phyloP scores from a whole-genome alignment of 495 filamentous ascomycete genomes.

The Annulohypoxylon maeteangense region DNA sequence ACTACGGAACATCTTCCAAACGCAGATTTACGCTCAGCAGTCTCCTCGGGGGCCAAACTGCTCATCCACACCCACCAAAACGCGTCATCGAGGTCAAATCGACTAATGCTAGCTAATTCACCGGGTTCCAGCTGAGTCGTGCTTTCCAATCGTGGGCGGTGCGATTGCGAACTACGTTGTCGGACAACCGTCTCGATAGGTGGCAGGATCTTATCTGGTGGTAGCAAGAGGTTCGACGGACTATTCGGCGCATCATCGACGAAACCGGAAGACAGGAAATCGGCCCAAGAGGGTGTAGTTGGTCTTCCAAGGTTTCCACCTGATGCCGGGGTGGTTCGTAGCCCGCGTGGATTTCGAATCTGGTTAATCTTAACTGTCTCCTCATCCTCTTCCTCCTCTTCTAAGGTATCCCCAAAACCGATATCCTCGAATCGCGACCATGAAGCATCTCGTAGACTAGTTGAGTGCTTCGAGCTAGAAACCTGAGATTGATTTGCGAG shows the following conservation, averaged over 20 bases:
- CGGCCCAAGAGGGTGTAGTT: constrained; percentile 96
- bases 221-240: constrained; percentile 73
- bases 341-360: constrained; percentile 49
- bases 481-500: constrained; percentile 84
- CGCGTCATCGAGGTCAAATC: constrained; percentile 89
- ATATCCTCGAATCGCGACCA: constrained; percentile 98
- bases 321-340: constrained; percentile 73
- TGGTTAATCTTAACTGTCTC: constrained; percentile 54
- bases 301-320: constrained; percentile 74
- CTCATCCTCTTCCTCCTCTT: constrained; percentile 74
- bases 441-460: constrained; percentile 80
- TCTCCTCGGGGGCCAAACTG: constrained; percentile 91
- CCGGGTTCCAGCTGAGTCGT: constrained; percentile 82
- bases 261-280: constrained; percentile 95
- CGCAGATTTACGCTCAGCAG: constrained; percentile 82
- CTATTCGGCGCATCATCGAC: constrained; percentile 71
- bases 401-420: constrained; percentile 83
- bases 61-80: constrained; percentile 99
- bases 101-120: constrained; percentile 90
- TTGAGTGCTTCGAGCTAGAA: constrained; percentile 72
- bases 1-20: constrained; percentile 94
- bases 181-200: constrained; percentile 77
- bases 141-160: constrained; percentile 71
- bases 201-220: constrained; percentile 90
- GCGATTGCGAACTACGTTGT: constrained; percentile 89